Evolutionary conservation across 352 stramenopile species (phyloP), one percentile per base, ranked within the genome.

Genomic region (Pythium chondricola): DNA sequence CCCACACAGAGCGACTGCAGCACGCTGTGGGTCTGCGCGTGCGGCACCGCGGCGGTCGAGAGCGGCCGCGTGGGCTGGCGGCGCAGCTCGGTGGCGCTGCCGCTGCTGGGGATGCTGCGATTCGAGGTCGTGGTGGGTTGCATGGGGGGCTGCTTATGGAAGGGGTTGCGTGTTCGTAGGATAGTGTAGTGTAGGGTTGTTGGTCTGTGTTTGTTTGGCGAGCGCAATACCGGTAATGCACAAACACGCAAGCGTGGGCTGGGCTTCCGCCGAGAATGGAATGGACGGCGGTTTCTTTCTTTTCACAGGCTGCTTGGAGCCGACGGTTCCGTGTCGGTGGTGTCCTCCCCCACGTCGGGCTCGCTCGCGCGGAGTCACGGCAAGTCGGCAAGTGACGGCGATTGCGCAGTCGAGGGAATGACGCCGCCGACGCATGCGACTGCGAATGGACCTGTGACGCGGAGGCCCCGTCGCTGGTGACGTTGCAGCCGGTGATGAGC

Each of bases 1-100:
- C 76, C 80, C 50, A 90, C 84, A 74, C 75, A 86, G 61, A 90
- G 84, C 53, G 69, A 85, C 56, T 87, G 74, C 47, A 89, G 74
- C 24, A 89, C 52, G 56, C 69, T 81, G 30, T 78, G 69, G 8
- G 61, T 30, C 43, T 80, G 71, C 27, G 29, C 9, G 27, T 20
- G 52, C 33, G 64, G 43, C 29, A 27, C 48, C 2, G 52, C 17
- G 40, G 67, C 44, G 30, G 67, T 58, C 44, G 67, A 67, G n/a
- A n/a, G n/a, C n/a, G n/a, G 43, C 70, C 65, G n/a, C n/a, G n/a
- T n/a, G n/a, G n/a, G 31, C 2, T 36, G 31, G 2, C 11, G 17
- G 31, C 3, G 35, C 35, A 16, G 35, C 35, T 41, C 25, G 35
- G 35, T 9, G 4, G 16, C 6, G 18, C 22, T 7, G 33, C 33